These are phyloP conservation scores for Paraurostyla sp. DNA, from an alignment of 73 alveolate species.

Conservation along the genomic window DNA sequence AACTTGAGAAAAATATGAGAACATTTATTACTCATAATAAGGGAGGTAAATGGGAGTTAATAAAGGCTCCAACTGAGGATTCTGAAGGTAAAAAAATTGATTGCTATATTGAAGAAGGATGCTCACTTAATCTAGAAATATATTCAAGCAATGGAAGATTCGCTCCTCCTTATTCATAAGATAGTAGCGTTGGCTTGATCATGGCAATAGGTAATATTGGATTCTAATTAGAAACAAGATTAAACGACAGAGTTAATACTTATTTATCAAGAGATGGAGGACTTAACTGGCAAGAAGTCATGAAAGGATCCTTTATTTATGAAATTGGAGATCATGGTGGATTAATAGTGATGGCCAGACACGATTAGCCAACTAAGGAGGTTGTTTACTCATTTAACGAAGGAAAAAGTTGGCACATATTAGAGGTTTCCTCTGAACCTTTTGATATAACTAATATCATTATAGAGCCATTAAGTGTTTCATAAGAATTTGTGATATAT, in stretches of 20 bases:
- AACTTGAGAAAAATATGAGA: conserved; percentile 58
- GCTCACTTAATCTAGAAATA: conserved; percentile 91
- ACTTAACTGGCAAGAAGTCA: conserved; percentile 90
- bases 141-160: conserved; percentile 80
- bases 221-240: conserved; percentile 62
- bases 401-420: conserved; percentile 86
- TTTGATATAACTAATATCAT: conserved; percentile 88
- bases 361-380: conserved; percentile 78
- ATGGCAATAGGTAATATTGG: conserved; percentile 95
- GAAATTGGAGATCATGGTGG: conserved; percentile 99
- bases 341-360: conserved; percentile 91
- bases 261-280: conserved; percentile 96
- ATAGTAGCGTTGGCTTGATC: conserved; percentile 89
- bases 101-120: conserved; percentile 82
- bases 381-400: conserved; percentile 89
- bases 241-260: conserved; percentile 79
- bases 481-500: conserved; percentile 90
- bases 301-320: conserved; percentile 90
- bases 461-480: conserved; percentile 90
- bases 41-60: conserved; percentile 92
- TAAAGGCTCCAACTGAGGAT: conserved; percentile 84
- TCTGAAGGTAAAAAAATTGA: conserved; percentile 71
- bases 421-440: conserved; percentile 73
- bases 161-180: conserved; percentile 89
- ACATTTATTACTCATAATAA: conserved; percentile 93